Conservation (phyloP, 345 rosid genomes). For the Turnera subulata region DNA sequence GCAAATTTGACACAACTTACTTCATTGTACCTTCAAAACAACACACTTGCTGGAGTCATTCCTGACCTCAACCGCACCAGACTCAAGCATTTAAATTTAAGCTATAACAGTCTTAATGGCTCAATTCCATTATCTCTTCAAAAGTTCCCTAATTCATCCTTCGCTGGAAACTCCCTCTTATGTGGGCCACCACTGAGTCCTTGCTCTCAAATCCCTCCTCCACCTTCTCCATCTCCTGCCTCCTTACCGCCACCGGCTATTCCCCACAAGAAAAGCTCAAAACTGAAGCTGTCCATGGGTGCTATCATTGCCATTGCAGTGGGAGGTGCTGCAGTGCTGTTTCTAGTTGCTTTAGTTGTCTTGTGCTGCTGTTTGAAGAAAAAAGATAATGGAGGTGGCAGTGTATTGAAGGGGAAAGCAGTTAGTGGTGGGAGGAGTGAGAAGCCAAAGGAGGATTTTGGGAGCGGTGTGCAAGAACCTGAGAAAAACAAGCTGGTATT, state of each 20-base stretch:
- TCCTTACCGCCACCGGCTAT: constrained; percentile 33
- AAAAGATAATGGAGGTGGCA: constrained; percentile 42
- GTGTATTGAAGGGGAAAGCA: constrained; percentile 47
- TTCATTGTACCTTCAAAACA: constrained; percentile 52
- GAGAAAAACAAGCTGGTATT: constrained; percentile 81
- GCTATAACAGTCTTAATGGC: constrained; percentile 71
- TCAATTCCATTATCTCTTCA: constrained; percentile 58
- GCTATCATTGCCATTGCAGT: constrained; percentile 58
- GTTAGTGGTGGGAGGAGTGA: constrained; percentile 46
- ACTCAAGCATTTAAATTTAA: constrained; percentile 57
- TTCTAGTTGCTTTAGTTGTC: constrained; percentile 41
- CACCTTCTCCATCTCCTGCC: constrained; percentile 46
- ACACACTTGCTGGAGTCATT: constrained; percentile 53
- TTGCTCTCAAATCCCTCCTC: constrained; percentile 29
- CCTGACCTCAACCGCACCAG: constrained; percentile 40
- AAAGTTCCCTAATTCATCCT: constrained; percentile 64
- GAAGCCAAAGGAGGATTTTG: constrained; percentile 71
- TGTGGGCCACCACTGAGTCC: constrained; percentile 64
- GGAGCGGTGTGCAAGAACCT: constrained; percentile 73
- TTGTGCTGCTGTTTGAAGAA: constrained; percentile 61
- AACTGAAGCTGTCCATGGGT: constrained; percentile 48
- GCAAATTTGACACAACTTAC: constrained; percentile 47
- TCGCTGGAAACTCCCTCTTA: constrained; percentile 55
- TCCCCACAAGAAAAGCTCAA: constrained; percentile 40
- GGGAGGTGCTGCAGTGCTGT: constrained; percentile 49